A percentile compares a stretch with the other conserved stretches of the same genome.
Conservation (phyloP, 139 green algal species). For the Ettlia oleoabundans region DNA sequence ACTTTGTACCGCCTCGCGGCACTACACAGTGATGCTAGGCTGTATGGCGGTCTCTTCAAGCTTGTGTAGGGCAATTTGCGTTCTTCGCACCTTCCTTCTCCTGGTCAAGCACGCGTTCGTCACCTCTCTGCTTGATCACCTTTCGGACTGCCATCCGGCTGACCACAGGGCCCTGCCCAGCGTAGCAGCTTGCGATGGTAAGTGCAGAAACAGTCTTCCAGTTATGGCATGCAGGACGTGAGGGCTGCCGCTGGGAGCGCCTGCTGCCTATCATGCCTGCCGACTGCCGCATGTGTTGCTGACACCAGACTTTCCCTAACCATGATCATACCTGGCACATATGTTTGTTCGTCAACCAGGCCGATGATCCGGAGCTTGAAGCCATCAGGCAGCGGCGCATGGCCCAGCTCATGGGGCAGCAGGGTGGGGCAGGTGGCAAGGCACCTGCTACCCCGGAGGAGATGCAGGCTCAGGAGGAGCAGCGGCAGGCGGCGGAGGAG, state of each 20-base stretch:
- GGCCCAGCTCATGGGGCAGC: constrained; percentile 77
- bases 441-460: constrained; percentile 34
- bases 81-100: too few species aligned
- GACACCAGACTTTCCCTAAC: too few species aligned
- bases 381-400: constrained; percentile 86
- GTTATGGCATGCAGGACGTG: too few species aligned
- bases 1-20: too few species aligned
- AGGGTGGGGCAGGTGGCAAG: constrained; percentile 19
- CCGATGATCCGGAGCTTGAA: constrained; percentile 80
- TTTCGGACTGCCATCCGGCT: too few species aligned
- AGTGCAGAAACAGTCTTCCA: neutral
- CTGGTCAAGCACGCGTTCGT: too few species aligned
- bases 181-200: too few species aligned
- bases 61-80: too few species aligned
- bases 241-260: neutral
- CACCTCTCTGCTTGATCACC: too few species aligned
- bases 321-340: neutral
- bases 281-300: neutral
- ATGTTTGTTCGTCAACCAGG: neutral
- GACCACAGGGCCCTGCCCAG: too few species aligned
- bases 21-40: too few species aligned
- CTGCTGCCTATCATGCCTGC: neutral
- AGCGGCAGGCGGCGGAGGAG: constrained; percentile 67
- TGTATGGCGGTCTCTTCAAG: too few species aligned
- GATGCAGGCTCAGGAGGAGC: constrained; percentile 45